Base-by-base conservation (phyloP, 768 basidiomycete genomes). In the Dioszegia crocea region DNA sequence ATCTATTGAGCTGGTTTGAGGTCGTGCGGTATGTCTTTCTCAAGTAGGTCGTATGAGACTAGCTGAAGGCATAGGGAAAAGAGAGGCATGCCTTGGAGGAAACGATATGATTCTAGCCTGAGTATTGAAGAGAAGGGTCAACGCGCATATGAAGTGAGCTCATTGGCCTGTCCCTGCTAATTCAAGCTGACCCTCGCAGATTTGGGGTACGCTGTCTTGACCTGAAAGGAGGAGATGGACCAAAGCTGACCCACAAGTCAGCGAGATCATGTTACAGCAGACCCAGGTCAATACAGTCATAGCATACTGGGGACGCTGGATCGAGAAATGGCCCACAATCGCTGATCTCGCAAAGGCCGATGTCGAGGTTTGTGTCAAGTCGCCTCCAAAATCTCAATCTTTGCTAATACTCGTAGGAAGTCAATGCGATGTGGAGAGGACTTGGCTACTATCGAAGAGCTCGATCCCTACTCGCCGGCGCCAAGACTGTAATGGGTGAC, bases 251-350 rank as follows among this genome's bases (percentile, higher is more conserved):
- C n/a, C n/a, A 12, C 11, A 56, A 72, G 73, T 76, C 49, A 71
- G 71, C 59, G 91, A 97, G 78, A 86, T 96, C 57, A 96, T 96
- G 93, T 81, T 93, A 1, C 93, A 98, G 76, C 93, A 98, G 77
- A 97, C 93, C 0, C 91, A 94, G 75, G 92, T 96, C n/a, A 43
- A 62, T 17, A 73, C 71, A 0, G 71, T 94, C n/a, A 91, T 93
- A 66, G 88, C 88, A 0, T 98, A 96, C 77, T 98, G 89, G 76
- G 85, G 84, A 52, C 82, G 83, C 23, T 98, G 91, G 91, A 89
- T 93, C 82, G 79, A 80, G 65, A 86, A 81, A 70, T 93, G 89
- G 79, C 89, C 91, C 9, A 90, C 88, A 19, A 84, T 92, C 60
- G 78, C 79, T 59, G 84, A 87, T 64, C 82, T 93, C 36, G 87